Conservation (phyloP, 495 filamentous ascomycete genomes). For the Aspergillus bertholletiae region DNA sequence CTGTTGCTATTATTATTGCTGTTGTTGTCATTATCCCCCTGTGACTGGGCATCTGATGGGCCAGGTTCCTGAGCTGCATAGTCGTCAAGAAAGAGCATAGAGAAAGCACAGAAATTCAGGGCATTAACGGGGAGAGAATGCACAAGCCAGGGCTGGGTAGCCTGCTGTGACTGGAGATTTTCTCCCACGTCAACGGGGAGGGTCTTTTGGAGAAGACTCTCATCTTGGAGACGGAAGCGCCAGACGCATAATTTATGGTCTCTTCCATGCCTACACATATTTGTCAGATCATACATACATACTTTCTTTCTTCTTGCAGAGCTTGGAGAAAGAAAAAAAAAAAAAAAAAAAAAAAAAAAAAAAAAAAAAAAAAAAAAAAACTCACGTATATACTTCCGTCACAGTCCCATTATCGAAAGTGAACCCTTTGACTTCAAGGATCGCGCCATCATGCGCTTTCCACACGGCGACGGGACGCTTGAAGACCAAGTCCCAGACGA, state of each 20-base stretch:
- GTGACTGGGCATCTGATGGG: no score
- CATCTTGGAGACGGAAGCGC: conserved; percentile 62
- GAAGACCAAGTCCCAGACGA: conserved; percentile 79
- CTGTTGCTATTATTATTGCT: no score
- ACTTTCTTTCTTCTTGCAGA: no score
- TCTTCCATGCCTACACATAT: conserved; percentile 86
- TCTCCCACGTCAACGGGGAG: conserved; percentile 63
- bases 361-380: no score
- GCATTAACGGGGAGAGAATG: conserved; percentile 84
- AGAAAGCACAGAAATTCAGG: conserved; percentile 93
- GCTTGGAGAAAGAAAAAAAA: no score
- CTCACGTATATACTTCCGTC: conserved; percentile 68
- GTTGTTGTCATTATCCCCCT: no score
- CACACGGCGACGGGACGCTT: conserved; percentile 83
- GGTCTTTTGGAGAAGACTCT: conserved; percentile 54
- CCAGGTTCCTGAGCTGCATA: neutral
- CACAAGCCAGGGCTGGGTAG: conserved; percentile 74
- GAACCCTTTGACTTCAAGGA: conserved; percentile 70
- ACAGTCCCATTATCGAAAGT: conserved; percentile 39
- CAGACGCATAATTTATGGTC: conserved; percentile 86
- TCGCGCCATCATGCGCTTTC: conserved; percentile 76
- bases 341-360: no score
- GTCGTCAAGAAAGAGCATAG: conserved; percentile 38
- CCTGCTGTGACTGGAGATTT: neutral
- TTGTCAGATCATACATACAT: no score